Percentiles rank a stretch among this genome's conserved stretches.
Conservation (phyloP, 306 rosid species). For the Vigna angularis region DNA sequence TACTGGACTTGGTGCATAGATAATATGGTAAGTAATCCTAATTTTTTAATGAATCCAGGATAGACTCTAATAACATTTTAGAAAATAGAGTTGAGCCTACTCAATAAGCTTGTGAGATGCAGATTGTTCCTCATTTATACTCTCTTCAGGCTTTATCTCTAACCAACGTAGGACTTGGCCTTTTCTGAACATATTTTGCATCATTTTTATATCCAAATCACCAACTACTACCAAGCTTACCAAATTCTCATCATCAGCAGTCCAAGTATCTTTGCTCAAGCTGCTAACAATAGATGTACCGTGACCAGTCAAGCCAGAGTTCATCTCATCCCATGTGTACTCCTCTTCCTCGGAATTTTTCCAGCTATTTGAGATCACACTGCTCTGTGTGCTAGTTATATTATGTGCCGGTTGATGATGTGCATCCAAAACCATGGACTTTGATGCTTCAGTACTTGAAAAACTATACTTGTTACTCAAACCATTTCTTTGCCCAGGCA, state of each 20-base stretch:
- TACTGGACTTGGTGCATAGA: too few relatives aligned
- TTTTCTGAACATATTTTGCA: background rate
- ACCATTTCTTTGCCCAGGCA: slow-evolving; percentile 76
- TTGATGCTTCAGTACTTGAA: slow-evolving; percentile 55
- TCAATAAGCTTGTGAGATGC: too few relatives aligned
- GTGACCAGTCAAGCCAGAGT: slow-evolving; percentile 57
- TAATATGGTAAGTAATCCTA: too few relatives aligned
- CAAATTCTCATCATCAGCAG: slow-evolving; percentile 72
- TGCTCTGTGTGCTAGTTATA: slow-evolving; percentile 47
- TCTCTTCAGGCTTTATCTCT: too few relatives aligned
- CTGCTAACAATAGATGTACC: slow-evolving; percentile 46
- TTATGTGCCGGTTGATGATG: slow-evolving; percentile 54
- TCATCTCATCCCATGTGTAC: slow-evolving; percentile 83
- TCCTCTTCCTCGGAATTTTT: slow-evolving; percentile 94
- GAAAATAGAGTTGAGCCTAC: too few relatives aligned
- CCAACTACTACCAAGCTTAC: slow-evolving; percentile 52
- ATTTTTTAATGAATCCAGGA: too few relatives aligned
- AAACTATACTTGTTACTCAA: slow-evolving; percentile 57
- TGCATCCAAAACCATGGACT: slow-evolving; percentile 43
- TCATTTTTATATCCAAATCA: background rate
- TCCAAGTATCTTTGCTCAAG: slow-evolving; percentile 59
- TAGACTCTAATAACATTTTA: too few relatives aligned
- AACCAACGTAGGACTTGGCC: too few relatives aligned
- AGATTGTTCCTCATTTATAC: too few relatives aligned
- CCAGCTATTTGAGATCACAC: slow-evolving; percentile 73